Base-by-base conservation (phyloP, 345 rosid genomes). In the Physaria fendleri region DNA sequence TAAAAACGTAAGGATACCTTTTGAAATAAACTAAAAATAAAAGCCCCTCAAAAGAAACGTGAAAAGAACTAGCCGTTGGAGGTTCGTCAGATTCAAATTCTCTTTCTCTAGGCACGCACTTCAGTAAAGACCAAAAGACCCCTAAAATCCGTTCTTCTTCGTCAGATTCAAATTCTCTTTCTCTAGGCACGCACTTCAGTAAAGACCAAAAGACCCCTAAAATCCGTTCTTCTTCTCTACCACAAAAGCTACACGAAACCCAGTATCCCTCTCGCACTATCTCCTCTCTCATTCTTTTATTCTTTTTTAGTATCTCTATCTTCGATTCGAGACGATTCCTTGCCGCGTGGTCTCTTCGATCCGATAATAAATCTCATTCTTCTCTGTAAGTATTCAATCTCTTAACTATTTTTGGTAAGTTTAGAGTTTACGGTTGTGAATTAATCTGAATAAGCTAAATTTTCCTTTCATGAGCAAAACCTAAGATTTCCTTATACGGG, bases 31-130 rank as follows among this genome's bases (percentile, higher is more conserved):
- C 1, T 6, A 32, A 23, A 62, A 70, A 40, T n/a, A 5, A 48
- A 62, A 40, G 64, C 41, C 69, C 64, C 40, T 9, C 3, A 49
- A 62, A 48, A 62, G 59, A 55, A 70, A 56, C 46, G 21, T 14
- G 33, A 63, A 56, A 48, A 38, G 24, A 8, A 62, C 33, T 70
- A 70, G 74, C 74, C 74, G 74, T 70, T 70, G 53, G 49, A 40
- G 64, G 1, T 24, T 70, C 21, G 5, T 47, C 52, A 56, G 63
- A 56, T 63, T 70, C 74, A 70, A 70, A 70, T 37, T 52, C 35
- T 38, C 42, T 28, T 9, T 32, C 35, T 35, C 67, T 62, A 46
- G 30, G 23, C 74, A 70, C 74, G 64, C 33, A 56, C 46, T 16
- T 56, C 59, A 37, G 69, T 69, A 55, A 69, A 62, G 74, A 62